A percentile compares a stretch with the other conserved stretches of the same genome.
phyloP scores from a whole-genome alignment of 257 asterid species.

The Solanum ahanhuiri region DNA sequence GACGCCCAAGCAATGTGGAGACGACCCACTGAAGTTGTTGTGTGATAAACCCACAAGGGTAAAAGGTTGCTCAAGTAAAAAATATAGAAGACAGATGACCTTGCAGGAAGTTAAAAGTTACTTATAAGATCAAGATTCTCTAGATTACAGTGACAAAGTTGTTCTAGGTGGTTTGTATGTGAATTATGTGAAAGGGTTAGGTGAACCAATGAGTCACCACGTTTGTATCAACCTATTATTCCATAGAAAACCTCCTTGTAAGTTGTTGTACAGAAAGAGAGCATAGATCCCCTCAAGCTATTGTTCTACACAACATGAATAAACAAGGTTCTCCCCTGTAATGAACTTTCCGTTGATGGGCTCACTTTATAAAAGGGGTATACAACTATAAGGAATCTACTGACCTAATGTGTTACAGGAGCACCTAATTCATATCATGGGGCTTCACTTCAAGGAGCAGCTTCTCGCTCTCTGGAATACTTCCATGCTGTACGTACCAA shows the following conservation, averaged over 20 bases:
- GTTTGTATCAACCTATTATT: not conserved
- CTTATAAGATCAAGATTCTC: not conserved
- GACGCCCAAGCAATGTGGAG: not conserved
- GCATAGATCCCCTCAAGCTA: not conserved
- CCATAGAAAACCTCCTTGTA: not conserved
- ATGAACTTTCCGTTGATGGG: not conserved
- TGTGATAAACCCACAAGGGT: not conserved
- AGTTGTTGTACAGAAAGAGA: not conserved
- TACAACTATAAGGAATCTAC: not conserved
- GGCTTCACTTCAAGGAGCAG: not conserved
- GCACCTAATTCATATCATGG: not conserved
- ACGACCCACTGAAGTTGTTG: not conserved
- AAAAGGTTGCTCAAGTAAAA: not conserved
- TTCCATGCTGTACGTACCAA: not conserved
- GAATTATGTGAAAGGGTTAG: not conserved
- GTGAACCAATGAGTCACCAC: not conserved
- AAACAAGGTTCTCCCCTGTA: not conserved
- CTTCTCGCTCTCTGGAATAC: not conserved
- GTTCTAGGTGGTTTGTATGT: not conserved
- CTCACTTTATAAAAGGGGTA: not conserved
- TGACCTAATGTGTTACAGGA: not conserved
- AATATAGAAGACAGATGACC: not conserved
- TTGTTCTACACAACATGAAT: not conserved
- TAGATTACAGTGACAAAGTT: not conserved
- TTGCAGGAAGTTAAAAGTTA: not conserved